Base-by-base conservation (phyloP, 2,329 filamentous ascomycete genomes). In the Venturia oleaginea region DNA sequence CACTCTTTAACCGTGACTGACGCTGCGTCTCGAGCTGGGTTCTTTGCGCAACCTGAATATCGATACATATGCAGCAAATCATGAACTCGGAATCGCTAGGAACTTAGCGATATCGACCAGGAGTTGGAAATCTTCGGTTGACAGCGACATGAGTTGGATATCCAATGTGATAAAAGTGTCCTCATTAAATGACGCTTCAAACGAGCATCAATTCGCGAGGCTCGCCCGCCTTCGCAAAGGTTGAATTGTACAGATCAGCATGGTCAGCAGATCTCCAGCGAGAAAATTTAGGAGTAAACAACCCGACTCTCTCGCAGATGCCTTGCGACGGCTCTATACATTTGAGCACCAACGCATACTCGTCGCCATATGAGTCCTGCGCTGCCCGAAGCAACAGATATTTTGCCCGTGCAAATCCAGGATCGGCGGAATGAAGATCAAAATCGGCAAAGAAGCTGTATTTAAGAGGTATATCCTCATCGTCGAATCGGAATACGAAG, bases 241-340 rank as follows among this genome's bases (percentile, higher is more conserved):
- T 22, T 13, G 30, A 37, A 5, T 38, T 6, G 22, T 37, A 59
- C 3, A 59, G 55, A 22, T 59, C 19, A 5, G 37, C 17, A 59
- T 59, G 55, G n/a, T 59, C 55, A 5, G 55, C 32, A 34, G 55
- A 37, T 32, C 55, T 32, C 30, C 46, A 51, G 24, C 61, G 30
- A n/a, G 40, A 32, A 27, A 63, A 63, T 34, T 63, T 63, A 7
- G 61, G 42, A 11, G 40, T 63, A 32, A 51, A 63, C 15, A 63
- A 34, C n/a, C 61, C 61, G n/a, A 63, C 61, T 55, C 61, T 63
- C 24, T 63, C 61, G 37, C 40, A 63, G 3, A 63, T 63, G 6
- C 46, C 30, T n/a, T 51, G 40, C 2, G 38, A 27, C 30, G 13
- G 24, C 22, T 63, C 38, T n/a, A 63, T 63, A 13, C 43, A 54